Base-by-base conservation (phyloP, 768 basidiomycete species). In the Pisolithus microcarpus region DNA sequence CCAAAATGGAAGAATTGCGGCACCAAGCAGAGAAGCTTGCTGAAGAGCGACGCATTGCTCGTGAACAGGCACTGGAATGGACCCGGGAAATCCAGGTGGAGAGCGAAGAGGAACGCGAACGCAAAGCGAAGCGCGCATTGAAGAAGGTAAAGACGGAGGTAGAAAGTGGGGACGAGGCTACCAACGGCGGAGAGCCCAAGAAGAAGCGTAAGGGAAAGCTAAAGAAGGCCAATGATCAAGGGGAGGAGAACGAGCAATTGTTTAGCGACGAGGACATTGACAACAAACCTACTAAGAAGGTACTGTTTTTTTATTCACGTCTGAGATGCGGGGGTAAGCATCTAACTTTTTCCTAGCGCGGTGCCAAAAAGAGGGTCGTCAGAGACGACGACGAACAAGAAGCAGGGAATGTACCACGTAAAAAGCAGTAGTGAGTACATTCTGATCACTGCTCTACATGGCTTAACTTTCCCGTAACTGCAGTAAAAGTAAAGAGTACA, bases 401-500 rank as follows among this genome's bases (percentile, higher is more conserved):
- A 24, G 74, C 76, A 38, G 62, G 70, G 1, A 71, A 71, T n/a
- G 74, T 71, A n/a, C 80, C 82, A 9, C 79, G 82, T 31, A 88
- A 85, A 72, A 89, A 86, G 65, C 84, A 85, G 65, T 85, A 80
- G 86, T 87, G 55, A 58, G 84, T 75, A 8, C 19, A 42, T 49
- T 8, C 23, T 38, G 18, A 48, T n/a, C 44, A 9, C 2, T 7
- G 26, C 16, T 19, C 44, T 44, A 36, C 15, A n/a, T 5, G 10
- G 44, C 31, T 9, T 38, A 10, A 18, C 10, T 47, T 28, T 49
- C 39, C 46, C 39, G 54, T 46, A 54, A n/a, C 46, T 51, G 11
- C 54, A 93, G 91, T 63, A 94, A 93, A 75, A 92, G 88, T 61
- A 91, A 90, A 67, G 91, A 84, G 59, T 78, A 82, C 66, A 80